Conservation (phyloP, 2,329 filamentous ascomycete species). For the Talaromyces verruculosus region DNA sequence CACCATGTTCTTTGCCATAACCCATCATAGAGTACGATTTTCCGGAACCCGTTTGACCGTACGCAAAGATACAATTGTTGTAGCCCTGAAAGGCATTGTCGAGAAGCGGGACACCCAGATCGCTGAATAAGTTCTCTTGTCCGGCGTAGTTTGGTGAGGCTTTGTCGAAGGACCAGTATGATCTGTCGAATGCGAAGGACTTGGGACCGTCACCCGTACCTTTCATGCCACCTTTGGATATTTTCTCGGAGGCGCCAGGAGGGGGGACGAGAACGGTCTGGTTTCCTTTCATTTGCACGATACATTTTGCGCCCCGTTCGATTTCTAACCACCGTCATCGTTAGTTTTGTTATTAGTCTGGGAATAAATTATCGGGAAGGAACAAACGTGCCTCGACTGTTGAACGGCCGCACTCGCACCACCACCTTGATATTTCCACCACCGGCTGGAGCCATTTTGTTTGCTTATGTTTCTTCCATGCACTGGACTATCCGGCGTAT, state of each 20-base stretch:
- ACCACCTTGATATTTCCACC: conserved; percentile 99
- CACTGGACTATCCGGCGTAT: conserved; percentile 24
- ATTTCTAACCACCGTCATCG: conserved; percentile 61
- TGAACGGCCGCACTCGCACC: conserved; percentile 93
- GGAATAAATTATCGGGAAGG: background rate
- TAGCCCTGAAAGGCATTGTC: conserved; percentile 99
- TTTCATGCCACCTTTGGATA: conserved; percentile 58
- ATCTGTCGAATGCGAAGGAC: conserved; percentile 91
- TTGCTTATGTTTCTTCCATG: conserved; percentile 36
- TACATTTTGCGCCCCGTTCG: conserved; percentile 90
- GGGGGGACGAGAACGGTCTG: conserved; percentile 85
- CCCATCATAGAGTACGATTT: conserved; percentile 99
- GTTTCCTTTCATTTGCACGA: conserved; percentile 91
- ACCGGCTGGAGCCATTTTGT: conserved; percentile 65
- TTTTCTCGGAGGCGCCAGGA: conserved; percentile 56
- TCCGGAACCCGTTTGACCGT: conserved; percentile 95
- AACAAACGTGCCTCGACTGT: conserved; percentile 71
- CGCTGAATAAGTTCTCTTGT: conserved; percentile 83
- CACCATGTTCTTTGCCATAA: conserved; percentile 91
- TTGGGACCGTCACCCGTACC: conserved; percentile 68
- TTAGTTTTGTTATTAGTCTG: background rate
- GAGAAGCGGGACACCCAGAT: conserved; percentile 83
- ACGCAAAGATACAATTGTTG: conserved; percentile 99
- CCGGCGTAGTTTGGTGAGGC: conserved; percentile 79
- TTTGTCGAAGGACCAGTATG: conserved; percentile 96